Evolutionary conservation across 2,329 filamentous ascomycete species (phyloP).

Genomic region (Monosporascus sp.): DNA sequence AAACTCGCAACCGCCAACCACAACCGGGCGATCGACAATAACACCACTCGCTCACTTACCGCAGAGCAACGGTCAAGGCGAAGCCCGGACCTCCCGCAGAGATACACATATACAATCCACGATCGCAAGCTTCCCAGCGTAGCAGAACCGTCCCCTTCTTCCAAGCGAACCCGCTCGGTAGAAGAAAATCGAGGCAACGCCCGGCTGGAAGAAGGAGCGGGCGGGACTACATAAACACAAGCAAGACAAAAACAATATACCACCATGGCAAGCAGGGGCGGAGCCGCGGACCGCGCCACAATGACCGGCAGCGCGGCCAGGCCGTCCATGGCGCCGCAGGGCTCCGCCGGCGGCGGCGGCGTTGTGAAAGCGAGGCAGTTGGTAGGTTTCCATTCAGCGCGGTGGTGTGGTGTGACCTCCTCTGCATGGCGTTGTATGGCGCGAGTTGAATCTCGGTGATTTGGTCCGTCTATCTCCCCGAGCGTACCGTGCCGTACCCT

Average conservation of each 20-base stretch:
- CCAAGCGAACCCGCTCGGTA: too few relatives aligned
- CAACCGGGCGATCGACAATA: too few relatives aligned
- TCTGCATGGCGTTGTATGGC: neutral
- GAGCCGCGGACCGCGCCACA: slow-evolving; percentile 16
- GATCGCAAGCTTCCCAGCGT: too few relatives aligned
- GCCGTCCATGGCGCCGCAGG: slow-evolving; percentile 29
- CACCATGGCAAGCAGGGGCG: slow-evolving; percentile 14
- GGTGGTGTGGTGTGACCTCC: neutral
- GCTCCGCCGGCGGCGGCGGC: slow-evolving; percentile 23
- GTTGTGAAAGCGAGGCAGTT: slow-evolving; percentile 46
- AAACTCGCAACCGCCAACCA: neutral
- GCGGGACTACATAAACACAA: neutral
- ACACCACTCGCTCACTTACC: too few relatives aligned
- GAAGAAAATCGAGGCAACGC: too few relatives aligned
- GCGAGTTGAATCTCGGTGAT: too few relatives aligned
- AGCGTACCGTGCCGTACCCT: too few relatives aligned
- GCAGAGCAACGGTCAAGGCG: too few relatives aligned
- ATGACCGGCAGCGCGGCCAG: slow-evolving; percentile 20
- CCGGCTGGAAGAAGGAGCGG: neutral
- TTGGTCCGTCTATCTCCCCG: too few relatives aligned
- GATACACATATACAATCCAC: too few relatives aligned
- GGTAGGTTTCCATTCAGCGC: slow-evolving; percentile 26
- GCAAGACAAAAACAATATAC: neutral
- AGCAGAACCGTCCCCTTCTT: too few relatives aligned
- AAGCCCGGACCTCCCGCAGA: too few relatives aligned